phyloP scores from a whole-genome alignment of 2,329 filamentous ascomycete species.

The Juglanconis sp. region DNA sequence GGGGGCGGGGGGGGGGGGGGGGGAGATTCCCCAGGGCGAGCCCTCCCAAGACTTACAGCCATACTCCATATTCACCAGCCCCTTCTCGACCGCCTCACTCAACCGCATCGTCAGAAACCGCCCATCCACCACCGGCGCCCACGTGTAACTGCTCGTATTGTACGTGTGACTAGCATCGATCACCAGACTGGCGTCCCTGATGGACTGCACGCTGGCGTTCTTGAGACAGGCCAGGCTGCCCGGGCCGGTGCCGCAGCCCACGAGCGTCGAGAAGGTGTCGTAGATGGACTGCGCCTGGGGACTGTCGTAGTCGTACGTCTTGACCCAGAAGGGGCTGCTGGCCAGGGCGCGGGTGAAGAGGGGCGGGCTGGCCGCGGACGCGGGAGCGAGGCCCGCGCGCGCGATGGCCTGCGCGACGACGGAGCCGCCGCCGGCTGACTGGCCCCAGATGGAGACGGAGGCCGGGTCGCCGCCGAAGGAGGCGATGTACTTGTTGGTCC shows the following conservation, averaged over 20 bases:
- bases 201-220: slow-evolving; percentile 45
- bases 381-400: background rate
- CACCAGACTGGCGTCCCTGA: slow-evolving; percentile 49
- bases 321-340: slow-evolving; percentile 57
- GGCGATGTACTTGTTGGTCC: slow-evolving; percentile 42
- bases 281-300: slow-evolving; percentile 51
- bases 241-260: slow-evolving; percentile 40
- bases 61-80: slow-evolving; percentile 40
- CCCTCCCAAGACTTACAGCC: slow-evolving; percentile 31
- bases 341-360: slow-evolving; percentile 26
- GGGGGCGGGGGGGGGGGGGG: too few relatives aligned
- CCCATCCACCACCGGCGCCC: slow-evolving; percentile 59
- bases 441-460: slow-evolving; percentile 51
- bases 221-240: slow-evolving; percentile 56
- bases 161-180: slow-evolving; percentile 49
- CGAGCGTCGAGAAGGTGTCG: slow-evolving; percentile 40
- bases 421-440: slow-evolving; percentile 52
- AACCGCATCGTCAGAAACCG: slow-evolving; percentile 47
- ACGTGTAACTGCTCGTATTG: slow-evolving; percentile 54
- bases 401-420: slow-evolving; percentile 53
- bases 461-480: slow-evolving; percentile 47
- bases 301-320: slow-evolving; percentile 51
- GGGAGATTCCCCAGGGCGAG: background rate
- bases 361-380: background rate
- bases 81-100: slow-evolving; percentile 36